phyloP scores from a whole-genome alignment of 495 filamentous ascomycete genomes.

The Mycothermus thermophilus region DNA sequence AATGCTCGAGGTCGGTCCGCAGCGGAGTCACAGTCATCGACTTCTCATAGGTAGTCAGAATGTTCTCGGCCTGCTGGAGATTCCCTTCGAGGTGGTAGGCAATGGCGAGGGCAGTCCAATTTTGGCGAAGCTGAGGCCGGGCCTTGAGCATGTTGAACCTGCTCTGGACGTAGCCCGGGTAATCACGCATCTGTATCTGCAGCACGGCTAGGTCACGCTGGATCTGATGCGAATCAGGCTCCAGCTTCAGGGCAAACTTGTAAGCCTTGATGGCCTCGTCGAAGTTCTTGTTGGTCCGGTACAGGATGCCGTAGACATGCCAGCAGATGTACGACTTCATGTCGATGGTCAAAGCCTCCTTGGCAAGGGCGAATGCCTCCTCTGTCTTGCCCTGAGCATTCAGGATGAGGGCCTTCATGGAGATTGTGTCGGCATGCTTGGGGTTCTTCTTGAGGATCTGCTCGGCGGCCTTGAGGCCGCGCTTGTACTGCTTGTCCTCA shows the following conservation, averaged over 20 bases:
- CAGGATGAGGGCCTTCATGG: slow-evolving; percentile 96
- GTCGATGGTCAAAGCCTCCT: slow-evolving; percentile 77
- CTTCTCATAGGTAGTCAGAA: slow-evolving; percentile 82
- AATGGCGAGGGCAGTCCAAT: slow-evolving; percentile 91
- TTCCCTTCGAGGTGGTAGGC: slow-evolving; percentile 83
- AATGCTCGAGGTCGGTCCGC: slow-evolving; percentile 73
- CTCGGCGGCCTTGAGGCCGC: slow-evolving; percentile 83
- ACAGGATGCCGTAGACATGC: slow-evolving; percentile 97
- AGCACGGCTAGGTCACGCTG: slow-evolving; percentile 85
- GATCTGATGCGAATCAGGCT: slow-evolving; percentile 87
- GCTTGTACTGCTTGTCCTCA: slow-evolving; percentile 98
- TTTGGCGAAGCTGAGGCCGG: slow-evolving; percentile 64
- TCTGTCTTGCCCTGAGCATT: slow-evolving; percentile 80
- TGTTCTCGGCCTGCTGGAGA: slow-evolving; percentile 72
- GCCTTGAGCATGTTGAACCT: slow-evolving; percentile 71
- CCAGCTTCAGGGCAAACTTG: slow-evolving; percentile 79
- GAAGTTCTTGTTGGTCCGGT: slow-evolving; percentile 86
- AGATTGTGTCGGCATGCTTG: slow-evolving; percentile 94
- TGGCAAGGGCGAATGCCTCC: slow-evolving; percentile 86
- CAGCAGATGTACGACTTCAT: slow-evolving; percentile 99
- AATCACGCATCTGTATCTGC: slow-evolving; percentile 95
- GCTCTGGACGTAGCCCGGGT: slow-evolving; percentile 81
- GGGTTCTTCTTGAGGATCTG: slow-evolving; percentile 89
- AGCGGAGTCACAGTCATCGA: slow-evolving; percentile 66
- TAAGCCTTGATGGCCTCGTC: slow-evolving; percentile 99